phyloP scores from a whole-genome alignment of 371 early-diverging fungal genomes.

The Cokeromyces recurvatus region DNA sequence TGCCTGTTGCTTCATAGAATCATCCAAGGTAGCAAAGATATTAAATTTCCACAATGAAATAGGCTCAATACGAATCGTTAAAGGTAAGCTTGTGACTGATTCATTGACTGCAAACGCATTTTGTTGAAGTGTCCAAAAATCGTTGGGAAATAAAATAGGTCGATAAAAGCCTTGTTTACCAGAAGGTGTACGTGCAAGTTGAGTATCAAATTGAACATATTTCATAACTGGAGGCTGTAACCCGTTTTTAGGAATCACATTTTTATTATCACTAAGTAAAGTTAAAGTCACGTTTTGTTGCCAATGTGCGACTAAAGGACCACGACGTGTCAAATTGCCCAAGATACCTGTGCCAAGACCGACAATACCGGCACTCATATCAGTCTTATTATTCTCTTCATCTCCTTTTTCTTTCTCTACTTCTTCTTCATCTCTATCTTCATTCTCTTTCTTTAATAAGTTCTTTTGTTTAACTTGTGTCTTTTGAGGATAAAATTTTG shows the following conservation, averaged over 20 bases:
- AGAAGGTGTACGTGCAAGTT: slow-evolving; percentile 25
- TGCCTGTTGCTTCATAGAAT: slow-evolving; percentile 62
- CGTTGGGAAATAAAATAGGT: slow-evolving; percentile 78
- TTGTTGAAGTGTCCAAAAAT: slow-evolving; percentile 85
- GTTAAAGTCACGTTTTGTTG: slow-evolving; percentile 77
- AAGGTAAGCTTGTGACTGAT: slow-evolving; percentile 63
- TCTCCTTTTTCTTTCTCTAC: slow-evolving; percentile 1
- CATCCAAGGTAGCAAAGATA: slow-evolving; percentile 51
- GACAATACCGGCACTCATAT: slow-evolving; percentile 7
- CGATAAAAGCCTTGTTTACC: slow-evolving; percentile 52
- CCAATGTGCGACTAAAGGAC: slow-evolving; percentile 79
- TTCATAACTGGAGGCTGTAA: slow-evolving; percentile 51
- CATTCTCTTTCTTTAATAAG: slow-evolving; percentile 46
- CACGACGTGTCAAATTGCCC: slow-evolving; percentile 33
- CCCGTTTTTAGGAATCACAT: slow-evolving; percentile 39
- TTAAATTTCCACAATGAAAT: slow-evolving; percentile 77
- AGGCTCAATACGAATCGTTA: slow-evolving; percentile 65
- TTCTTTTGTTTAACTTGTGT: slow-evolving; percentile 64
- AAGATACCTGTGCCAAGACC: slow-evolving; percentile 19
- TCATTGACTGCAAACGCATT: slow-evolving; percentile 70
- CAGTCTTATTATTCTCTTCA: slow-evolving; percentile 7
- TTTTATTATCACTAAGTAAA: slow-evolving; percentile 50
- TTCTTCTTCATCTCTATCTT: slow-evolving; percentile 30
- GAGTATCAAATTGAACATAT: slow-evolving; percentile 44
- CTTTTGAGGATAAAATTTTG: slow-evolving; percentile 66